A percentile compares a stretch with the other conserved stretches of the same genome.
These are phyloP conservation scores for Amphirosellinia nigrospora DNA, from an alignment of 495 filamentous ascomycete genomes.

Conservation along the genomic window DNA sequence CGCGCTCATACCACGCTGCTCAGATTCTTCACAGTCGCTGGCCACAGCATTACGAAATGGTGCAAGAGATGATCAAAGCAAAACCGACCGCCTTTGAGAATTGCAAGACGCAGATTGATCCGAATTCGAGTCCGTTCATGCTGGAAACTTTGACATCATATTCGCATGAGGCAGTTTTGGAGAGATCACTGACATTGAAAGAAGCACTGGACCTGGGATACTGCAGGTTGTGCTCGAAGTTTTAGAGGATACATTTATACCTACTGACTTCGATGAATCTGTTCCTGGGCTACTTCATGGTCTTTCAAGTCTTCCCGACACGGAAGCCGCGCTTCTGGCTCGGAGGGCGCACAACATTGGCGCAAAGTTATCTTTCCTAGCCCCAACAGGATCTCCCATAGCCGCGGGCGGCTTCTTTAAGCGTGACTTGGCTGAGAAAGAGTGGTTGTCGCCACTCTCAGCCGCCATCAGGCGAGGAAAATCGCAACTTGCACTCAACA, in stretches of 20 bases:
- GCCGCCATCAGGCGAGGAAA: not conserved
- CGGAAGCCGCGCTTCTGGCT: not conserved
- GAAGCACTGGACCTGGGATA: not conserved
- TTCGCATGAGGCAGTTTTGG: not conserved
- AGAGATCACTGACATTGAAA: conserved; percentile 1
- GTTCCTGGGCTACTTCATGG: not conserved
- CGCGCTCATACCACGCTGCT: not conserved
- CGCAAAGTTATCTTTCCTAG: not conserved
- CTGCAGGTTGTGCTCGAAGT: not conserved
- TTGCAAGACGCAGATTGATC: not conserved
- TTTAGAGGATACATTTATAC: not conserved
- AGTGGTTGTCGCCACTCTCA: not conserved
- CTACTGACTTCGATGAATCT: not conserved
- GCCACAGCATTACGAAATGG: conserved; percentile 1
- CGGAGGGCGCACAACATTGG: not conserved
- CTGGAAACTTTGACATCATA: not conserved
- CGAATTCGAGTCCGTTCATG: not conserved
- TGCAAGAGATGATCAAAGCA: conserved; percentile 2
- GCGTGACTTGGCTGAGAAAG: not conserved
- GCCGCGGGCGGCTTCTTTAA: not conserved
- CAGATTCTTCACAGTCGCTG: not conserved
- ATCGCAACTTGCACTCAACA: not conserved
- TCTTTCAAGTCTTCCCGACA: not conserved
- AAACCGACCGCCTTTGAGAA: not conserved
- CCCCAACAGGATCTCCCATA: not conserved